These are phyloP conservation scores for Solanum hybrid DNA, from an alignment of 305 asterid species.

Conservation along the genomic window DNA sequence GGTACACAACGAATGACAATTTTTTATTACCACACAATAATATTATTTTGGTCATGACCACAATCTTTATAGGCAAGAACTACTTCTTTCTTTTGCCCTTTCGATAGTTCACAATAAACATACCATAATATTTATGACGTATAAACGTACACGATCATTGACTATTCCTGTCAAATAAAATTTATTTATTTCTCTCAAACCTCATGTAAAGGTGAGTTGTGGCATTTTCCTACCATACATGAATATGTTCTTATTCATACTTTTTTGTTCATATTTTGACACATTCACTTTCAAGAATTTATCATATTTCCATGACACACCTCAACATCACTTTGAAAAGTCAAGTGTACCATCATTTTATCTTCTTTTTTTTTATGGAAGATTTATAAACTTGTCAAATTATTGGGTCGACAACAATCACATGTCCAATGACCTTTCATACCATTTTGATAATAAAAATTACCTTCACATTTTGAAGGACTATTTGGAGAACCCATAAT, in stretches of 20 bases:
- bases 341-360: not conserved
- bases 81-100: not conserved
- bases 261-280: not conserved
- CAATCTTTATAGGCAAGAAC: not conserved
- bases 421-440: not conserved
- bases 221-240: not conserved
- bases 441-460: not conserved
- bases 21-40: not conserved
- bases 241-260: not conserved
- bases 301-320: not conserved
- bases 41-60: not conserved
- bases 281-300: not conserved
- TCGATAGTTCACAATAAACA: not conserved
- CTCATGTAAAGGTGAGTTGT: not conserved
- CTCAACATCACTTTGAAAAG: not conserved
- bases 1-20: not conserved
- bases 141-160: not conserved
- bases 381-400: not conserved
- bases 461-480: not conserved
- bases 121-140: not conserved
- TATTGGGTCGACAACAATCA: not conserved
- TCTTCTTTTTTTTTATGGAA: not conserved
- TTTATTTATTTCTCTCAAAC: not conserved
- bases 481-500: not conserved
- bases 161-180: not conserved